Conservation (phyloP, 495 filamentous ascomycete species). For the Trypethelium eluteriae region DNA sequence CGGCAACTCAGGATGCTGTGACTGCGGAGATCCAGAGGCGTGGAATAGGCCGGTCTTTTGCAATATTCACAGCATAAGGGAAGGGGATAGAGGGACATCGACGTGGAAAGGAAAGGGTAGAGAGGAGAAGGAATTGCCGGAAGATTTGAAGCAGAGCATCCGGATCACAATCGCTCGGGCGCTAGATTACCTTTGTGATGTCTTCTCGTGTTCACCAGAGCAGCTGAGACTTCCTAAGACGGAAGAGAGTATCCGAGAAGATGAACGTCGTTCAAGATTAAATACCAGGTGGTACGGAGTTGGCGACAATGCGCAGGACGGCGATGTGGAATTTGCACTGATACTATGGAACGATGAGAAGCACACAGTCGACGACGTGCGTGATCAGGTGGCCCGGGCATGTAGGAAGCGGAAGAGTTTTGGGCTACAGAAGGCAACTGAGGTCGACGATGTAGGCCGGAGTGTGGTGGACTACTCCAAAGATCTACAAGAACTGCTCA, state of each 20-base stretch:
- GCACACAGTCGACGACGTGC: conserved; percentile 87
- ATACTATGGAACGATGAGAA: conserved; percentile 98
- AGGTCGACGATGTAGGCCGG: conserved; percentile 79
- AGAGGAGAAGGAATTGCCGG: conserved; percentile 53
- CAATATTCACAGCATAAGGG: conserved; percentile 67
- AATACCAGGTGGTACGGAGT: conserved; percentile 61
- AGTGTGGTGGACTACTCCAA: conserved; percentile 70
- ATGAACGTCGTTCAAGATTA: conserved; percentile 73
- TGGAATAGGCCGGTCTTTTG: conserved; percentile 85
- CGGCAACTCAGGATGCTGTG: conserved; percentile 91
- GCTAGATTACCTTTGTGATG: conserved; percentile 92
- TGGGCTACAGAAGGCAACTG: conserved; percentile 67
- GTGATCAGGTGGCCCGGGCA: conserved; percentile 79
- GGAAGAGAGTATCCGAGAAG: conserved; percentile 64
- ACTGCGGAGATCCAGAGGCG: conserved; percentile 91
- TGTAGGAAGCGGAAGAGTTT: conserved; percentile 65
- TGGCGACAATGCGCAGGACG: conserved; percentile 45
- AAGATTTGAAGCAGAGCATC: conserved; percentile 66
- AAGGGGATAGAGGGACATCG: conserved; percentile 33
- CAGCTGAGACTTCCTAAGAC: conserved; percentile 82
- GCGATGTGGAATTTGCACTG: conserved; percentile 70
- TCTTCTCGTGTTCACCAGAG: conserved; percentile 94
- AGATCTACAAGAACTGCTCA: conserved; percentile 62
- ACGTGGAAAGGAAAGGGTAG: conserved; percentile 45
- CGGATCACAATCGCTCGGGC: conserved; percentile 74